Evolutionary conservation across 208 protist genomes (phyloP), one percentile per base, ranked within the genome.

Genomic region (Acanthamoeba lenticulata): DNA sequence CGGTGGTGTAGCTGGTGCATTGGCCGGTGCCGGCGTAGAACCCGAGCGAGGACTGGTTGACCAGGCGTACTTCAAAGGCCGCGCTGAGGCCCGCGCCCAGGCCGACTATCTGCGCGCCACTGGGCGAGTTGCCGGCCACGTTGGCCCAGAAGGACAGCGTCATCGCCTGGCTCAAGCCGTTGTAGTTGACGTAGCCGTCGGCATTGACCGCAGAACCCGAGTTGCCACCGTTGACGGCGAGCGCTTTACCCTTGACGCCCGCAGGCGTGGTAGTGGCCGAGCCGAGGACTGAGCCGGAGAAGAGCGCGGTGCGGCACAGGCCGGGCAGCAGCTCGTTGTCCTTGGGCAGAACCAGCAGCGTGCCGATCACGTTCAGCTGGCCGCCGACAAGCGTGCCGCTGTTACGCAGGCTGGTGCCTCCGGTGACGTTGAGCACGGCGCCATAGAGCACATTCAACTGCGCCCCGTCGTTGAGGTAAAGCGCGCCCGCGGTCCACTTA

Each of bases 141-240:
- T 92, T 92, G 60, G 52, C 60, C 86, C 86, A 92, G 60, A 92
- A 92, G 34, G 86, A 92, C n/a, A 72, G 34, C 0, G 52, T 55
- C 36, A 92, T 52, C 32, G 55, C 86, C 27, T 24, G 6, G 32
- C 86, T 52, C 6, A 92, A 27, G n/a, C n/a, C n/a, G 52, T 72
- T 72, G 86, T 77, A 92, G 86, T 74, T 92, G 44, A 74, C 86
- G 60, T 72, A 92, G 11, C 86, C 86, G 40, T 92, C 86, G 11
- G 24, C 86, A 44, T 32, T 86, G 13, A 86, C 45, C 27, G 77
- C 38, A 6, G 74, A n/a, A 4, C 27, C 24, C 19, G 74, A 5
- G n/a, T n/a, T n/a, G 15, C 44, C 40, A n/a, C n/a, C 24, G 45
- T n/a, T 60, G 77, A 55, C 57, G 24, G 29, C 38, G n/a, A 86